Evolutionary conservation across 495 filamentous ascomycete genomes (phyloP), one percentile per base, ranked within the genome.

Genomic region (Melanomma pulvis-pyrius): DNA sequence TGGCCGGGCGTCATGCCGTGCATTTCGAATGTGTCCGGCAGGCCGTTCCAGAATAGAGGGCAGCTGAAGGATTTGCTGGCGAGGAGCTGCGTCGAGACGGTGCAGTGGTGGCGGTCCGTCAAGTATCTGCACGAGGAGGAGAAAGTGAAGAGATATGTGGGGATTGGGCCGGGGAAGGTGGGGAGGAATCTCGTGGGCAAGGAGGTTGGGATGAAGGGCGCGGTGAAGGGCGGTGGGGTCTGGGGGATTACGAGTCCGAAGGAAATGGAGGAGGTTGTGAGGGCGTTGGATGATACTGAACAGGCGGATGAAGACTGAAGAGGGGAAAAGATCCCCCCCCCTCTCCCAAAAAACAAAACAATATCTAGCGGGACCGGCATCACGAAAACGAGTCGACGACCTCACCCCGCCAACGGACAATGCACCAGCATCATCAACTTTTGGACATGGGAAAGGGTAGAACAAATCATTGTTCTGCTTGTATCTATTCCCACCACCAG

Each of bases 131-230:
- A 98, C 74, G 88, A 94, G 68, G 90, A 94, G 62, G 80, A 87
- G 71, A 90, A 89, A 60, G 91, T 98, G 8, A 82, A 86, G 68
- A 82, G 92, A 48, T 98, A 93, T 92, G 83, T 98, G 51, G 94
- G 93, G 19, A 90, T 98, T 67, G 94, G 94, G 1, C 94, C 94
- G 0, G 94, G 93, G 1, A 96, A 96, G 72, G 93, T 98, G 5
- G 94, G 93, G 1, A 83, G 92, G 58, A 97, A 97, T 74, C 76
- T 98, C 24, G 94, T 98, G 6, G 92, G 93, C 0, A 96, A 96
- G 76, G 94, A 97, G 75, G 93, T 98, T 5, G 92, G 92, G 1
- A 92, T 92, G 89, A 88, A 87, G 74, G 91, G 93, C 28, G 79
- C 83, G 24, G 84, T 90, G 30, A 92, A 91, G 73, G 92, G 93